Base-by-base conservation (phyloP, 164 flowering plant genomes). In the Annona cherimola region DNA sequence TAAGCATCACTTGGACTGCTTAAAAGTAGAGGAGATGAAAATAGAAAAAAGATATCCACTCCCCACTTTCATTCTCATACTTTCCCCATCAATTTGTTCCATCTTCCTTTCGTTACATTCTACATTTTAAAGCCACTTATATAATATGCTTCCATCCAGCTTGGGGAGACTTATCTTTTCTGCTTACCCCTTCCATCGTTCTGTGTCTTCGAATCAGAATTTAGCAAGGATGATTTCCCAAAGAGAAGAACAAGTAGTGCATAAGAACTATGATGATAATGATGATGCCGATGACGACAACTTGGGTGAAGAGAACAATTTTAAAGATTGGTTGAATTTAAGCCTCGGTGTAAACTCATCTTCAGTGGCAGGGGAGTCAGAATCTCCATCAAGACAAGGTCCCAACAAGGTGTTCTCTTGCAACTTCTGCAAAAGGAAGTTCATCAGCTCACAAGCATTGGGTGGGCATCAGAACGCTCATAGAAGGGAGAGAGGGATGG, bases 381-480 rank as follows among this genome's bases (percentile, higher is more conserved):
- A 81, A 41, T 57, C 73, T 16, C 71, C 67, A 7, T 69, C 78
- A 12, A 83, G 73, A 69, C 67, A 79, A 26, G 42, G 71, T 20
- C 44, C 77, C 8, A 77, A 82, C 75, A 87, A 81, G 78, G 77
- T 85, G 42, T 87, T 84, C 79, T 81, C 87, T 1, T 87, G 90
- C 78, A 87, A 85, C 76, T 87, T 81, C 71, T 87, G 90, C 83
- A 79, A 75, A 87, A 85, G 90, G 67, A 85, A 87, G 75, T 85
- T 85, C 63, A 84, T 71, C 75, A 85, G 90, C 54, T 87, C 90
- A 61, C 90, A 87, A 70, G 88, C 88, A 12, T 65, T 85, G 71
- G 88, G 90, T 2, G 90, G 88, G 18, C 90, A 87, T 69, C 90
- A 85, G 72, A 87, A 87, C 68, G 90, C 90, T 4, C 88, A 87